Evolutionary conservation across 1,284 basidiomycete species (phyloP), one percentile per base, ranked within the genome.

Genomic region (Fomitopsis palustris): DNA sequence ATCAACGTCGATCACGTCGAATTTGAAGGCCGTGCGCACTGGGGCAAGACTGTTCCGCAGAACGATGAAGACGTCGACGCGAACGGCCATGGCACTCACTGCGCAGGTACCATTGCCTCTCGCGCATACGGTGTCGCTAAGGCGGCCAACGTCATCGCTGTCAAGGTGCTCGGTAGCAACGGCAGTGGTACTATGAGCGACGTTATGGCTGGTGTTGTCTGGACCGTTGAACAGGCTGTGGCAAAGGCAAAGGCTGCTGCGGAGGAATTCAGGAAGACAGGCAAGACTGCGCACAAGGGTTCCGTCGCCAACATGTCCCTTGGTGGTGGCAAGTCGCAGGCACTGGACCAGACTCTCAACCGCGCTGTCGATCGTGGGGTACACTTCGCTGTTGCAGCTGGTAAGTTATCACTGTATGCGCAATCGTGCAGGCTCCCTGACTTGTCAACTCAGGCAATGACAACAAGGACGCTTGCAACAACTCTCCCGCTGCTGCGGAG

Each of bases 291-390:
- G 53, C 73, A 75, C 69, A 96, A 95, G 81, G 96, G 96, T 39
- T 96, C 95, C 41, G 96, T 98, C 65, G 95, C 93, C 62, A 98
- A 96, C 83, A 98, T 99, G 96, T 93, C 90, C 72, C 88, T 99
- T 57, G 96, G 96, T 65, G 96, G 96, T 70, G 93, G 93, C 67
- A 96, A 95, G 80, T 95, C 93, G n/a, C 82, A 80, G 42, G 84
- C 92, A 47, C 84, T 98, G 58, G 94, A 99, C 69, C 81, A 84
- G 39, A 87, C 91, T 53, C 94, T 99, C 62, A 88, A 98, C 77
- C 81, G 79, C 56, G 95, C 96, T 56, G 93, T 97, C 58, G 82
- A 85, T 29, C 67, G 72, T 51, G 96, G 96, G 56, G 82, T 99
- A 58, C 94, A 98, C 81, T 98, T 98, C 69, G 93, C 93, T 65